Evolutionary conservation across 345 rosid species (phyloP), one percentile per base, ranked within the genome.

Genomic region (Euphorbia peplus): DNA sequence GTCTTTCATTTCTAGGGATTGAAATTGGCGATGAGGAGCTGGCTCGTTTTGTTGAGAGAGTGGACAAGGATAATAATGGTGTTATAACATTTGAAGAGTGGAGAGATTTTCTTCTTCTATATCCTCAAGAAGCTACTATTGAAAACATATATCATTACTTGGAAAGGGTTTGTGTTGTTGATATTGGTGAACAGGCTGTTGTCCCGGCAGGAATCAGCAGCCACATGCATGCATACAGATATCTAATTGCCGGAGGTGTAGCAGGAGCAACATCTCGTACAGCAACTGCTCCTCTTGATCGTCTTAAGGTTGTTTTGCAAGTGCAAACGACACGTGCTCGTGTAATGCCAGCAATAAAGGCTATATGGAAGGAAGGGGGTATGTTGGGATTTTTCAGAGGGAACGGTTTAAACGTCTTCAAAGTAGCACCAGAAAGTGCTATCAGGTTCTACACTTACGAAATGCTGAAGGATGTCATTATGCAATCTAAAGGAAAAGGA

Each of bases 401-500:
- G 60, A 92, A 90, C 35, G 95, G 91, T 28, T 83, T 92, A 68
- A 92, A 90, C 70, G 88, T 92, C 50, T 37, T 90, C 54, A 92
- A 92, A 81, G 98, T 92, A 63, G 92, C 95, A 53, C 98, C 98
- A 29, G 96, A 92, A 80, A 92, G 92, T 77, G 95, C 98, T 68
- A 80, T 92, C 69, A 88, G 73, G 80, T 92, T 92, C 75, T 87
- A 90, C 70, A 75, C 87, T 25, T 92, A 90, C 37, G 98, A 92
- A 78, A 80, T 84, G 73, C 78, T 90, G 61, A 92, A 92, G 73
- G 78, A 61, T 14, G 57, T 82, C 21, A 82, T 92, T 30, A 82
- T 82, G 41, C 80, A 78, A 41, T 69, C 70, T 41, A 77, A 78
- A 56, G 91, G 82, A 44, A 15, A 41, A 46, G 87, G 84, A 62